phyloP scores from a whole-genome alignment of 75 land plant genomes.

The Pinus tabuliformis region DNA sequence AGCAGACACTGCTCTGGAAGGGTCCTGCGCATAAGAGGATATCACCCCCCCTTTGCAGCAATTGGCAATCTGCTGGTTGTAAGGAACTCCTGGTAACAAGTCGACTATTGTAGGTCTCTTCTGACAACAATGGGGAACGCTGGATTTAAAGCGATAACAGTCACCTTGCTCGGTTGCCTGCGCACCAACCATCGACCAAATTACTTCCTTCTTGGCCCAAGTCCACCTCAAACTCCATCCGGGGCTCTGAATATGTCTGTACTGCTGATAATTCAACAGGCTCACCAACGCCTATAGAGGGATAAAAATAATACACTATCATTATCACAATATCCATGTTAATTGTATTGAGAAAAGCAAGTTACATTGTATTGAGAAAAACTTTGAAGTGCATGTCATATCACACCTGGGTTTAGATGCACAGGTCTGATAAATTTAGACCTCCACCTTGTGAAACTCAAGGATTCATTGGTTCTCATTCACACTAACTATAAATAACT shows the following conservation, averaged over 20 bases:
- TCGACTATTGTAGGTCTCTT: constrained; percentile 54
- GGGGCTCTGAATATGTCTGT: constrained; percentile 63
- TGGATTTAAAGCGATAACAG: constrained; percentile 58
- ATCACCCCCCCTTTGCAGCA: constrained; percentile 83
- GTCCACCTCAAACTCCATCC: constrained; percentile 77
- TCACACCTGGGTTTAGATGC: too few relatives aligned
- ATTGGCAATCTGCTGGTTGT: constrained; percentile 62
- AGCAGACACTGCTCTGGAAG: constrained; percentile 26
- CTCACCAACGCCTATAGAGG: constrained; percentile 51
- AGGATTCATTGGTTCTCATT: too few relatives aligned
- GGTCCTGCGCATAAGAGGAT: constrained; percentile 59
- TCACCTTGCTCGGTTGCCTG: constrained; percentile 76
- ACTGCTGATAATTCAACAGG: constrained; percentile 68
- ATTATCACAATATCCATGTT: background rate
- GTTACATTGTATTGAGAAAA: too few relatives aligned
- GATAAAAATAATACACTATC: background rate
- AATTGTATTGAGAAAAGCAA: background rate
- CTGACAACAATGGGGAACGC: constrained; percentile 70
- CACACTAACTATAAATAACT: background rate
- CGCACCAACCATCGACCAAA: constrained; percentile 79
- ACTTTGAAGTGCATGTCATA: too few relatives aligned
- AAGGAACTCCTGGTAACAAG: constrained; percentile 68
- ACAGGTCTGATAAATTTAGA: too few relatives aligned
- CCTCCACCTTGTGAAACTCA: background rate
- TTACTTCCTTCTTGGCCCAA: constrained; percentile 78